phyloP scores from a whole-genome alignment of 441 rosid species.

The California macrophylla region DNA sequence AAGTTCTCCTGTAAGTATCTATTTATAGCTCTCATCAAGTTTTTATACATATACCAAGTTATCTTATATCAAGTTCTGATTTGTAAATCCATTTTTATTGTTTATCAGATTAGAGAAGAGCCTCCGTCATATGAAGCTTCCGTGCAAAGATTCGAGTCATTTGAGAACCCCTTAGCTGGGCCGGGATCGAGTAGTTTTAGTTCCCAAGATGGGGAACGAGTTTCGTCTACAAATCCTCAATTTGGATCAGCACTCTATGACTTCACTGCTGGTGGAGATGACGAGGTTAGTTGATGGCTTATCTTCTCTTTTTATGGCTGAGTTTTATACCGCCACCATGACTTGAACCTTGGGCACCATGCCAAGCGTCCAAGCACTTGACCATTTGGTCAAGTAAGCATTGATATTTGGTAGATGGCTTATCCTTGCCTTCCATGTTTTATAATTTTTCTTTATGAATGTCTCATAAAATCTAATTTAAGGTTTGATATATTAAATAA shows the following conservation, averaged over 20 bases:
- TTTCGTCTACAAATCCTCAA: constrained; percentile 56
- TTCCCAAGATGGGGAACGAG: constrained; percentile 50
- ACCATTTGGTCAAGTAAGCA: too few species aligned
- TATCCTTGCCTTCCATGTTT: too few species aligned
- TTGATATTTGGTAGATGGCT: too few species aligned
- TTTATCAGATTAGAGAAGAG: constrained; percentile 74
- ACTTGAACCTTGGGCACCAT: neutral
- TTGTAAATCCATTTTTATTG: neutral
- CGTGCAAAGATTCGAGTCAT: constrained; percentile 49
- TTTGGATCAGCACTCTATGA: constrained; percentile 82
- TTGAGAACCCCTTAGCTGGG: constrained; percentile 68
- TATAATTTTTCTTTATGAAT: neutral
- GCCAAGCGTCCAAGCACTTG: neutral
- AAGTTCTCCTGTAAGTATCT: constrained; percentile 56
- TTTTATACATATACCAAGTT: neutral
- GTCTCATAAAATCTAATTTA: too few species aligned
- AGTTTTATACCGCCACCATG: neutral
- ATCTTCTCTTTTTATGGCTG: neutral
- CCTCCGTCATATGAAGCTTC: constrained; percentile 76
- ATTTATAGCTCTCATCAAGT: constrained; percentile 6
- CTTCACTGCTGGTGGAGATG: constrained; percentile 98
- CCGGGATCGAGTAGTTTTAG: constrained; percentile 53
- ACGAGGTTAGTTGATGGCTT: constrained; percentile 49
- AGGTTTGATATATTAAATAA: too few species aligned
- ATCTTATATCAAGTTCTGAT: constrained; percentile 18